Evolutionary conservation across 2,329 filamentous ascomycete species (phyloP).

Genomic region (Fusarium guadeloupense): DNA sequence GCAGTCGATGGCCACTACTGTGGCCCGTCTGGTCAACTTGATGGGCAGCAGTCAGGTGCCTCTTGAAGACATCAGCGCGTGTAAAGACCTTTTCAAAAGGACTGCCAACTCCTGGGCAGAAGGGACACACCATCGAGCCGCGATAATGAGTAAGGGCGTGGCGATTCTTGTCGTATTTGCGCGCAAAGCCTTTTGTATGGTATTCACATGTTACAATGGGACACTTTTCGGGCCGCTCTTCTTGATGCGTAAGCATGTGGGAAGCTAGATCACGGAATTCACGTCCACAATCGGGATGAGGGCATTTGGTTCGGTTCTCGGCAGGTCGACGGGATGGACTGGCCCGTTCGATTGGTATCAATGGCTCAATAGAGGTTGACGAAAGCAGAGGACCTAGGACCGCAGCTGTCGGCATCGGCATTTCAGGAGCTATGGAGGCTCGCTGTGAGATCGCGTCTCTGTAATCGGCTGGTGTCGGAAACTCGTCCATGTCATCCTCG

Average conservation of each 20-base stretch:
- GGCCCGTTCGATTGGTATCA: conserved; percentile 40
- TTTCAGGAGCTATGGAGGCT: conserved; percentile 26
- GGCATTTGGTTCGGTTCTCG: conserved; percentile 60
- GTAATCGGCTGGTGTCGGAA: conserved; percentile 39
- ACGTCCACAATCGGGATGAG: conserved; percentile 66
- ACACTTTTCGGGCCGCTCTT: conserved; percentile 94
- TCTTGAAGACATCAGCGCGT: conserved; percentile 95
- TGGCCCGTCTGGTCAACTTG: conserved; percentile 93
- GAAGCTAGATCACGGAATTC: conserved; percentile 75
- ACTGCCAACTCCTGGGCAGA: conserved; percentile 89
- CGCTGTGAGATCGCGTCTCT: conserved; percentile 21
- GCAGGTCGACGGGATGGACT: conserved; percentile 46
- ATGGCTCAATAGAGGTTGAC: conserved; percentile 36
- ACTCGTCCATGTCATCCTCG: conserved; percentile 60
- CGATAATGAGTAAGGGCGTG: conserved; percentile 98
- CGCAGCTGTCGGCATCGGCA: conserved; percentile 11
- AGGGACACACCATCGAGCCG: conserved; percentile 96
- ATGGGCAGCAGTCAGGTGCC: conserved; percentile 92
- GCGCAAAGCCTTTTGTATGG: conserved; percentile 90
- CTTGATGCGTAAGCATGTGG: conserved; percentile 96
- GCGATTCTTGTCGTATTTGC: conserved; percentile 98
- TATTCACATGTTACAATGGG: conserved; percentile 94
- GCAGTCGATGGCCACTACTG: conserved; percentile 71
- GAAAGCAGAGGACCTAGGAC: conserved; percentile 24
- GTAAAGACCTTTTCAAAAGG: conserved; percentile 95